These are phyloP conservation scores for Diplodia intermedia DNA, from an alignment of 2,329 filamentous ascomycete genomes.

Conservation along the genomic window DNA sequence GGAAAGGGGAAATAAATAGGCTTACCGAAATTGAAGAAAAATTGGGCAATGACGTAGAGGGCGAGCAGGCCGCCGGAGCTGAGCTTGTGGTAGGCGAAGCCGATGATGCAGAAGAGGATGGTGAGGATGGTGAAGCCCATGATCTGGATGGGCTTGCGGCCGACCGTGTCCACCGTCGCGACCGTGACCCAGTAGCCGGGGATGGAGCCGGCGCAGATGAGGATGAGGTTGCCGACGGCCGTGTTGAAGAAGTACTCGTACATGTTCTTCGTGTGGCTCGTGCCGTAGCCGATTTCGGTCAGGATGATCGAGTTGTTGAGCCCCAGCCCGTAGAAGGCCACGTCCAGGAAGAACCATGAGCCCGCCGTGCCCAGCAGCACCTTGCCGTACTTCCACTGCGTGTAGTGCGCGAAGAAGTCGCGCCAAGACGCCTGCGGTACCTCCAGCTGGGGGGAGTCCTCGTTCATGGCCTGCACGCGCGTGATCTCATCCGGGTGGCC, in stretches of 20 bases:
- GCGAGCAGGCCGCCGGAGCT: constrained; percentile 52
- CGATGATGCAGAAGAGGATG: constrained; percentile 57
- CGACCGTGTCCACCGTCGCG: constrained; percentile 73
- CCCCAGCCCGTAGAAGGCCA: constrained; percentile 63
- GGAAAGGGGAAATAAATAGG: constrained; percentile 32
- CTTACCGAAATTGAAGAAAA: constrained; percentile 62
- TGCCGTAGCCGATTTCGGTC: constrained; percentile 72
- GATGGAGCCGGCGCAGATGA: constrained; percentile 78
- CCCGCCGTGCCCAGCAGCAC: constrained; percentile 79
- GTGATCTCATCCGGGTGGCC: constrained; percentile 71
- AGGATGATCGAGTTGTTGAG: constrained; percentile 80
- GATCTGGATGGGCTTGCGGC: constrained; percentile 79
- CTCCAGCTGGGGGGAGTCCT: constrained; percentile 62
- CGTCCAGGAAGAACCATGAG: constrained; percentile 83
- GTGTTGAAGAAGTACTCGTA: constrained; percentile 77
- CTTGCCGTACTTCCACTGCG: constrained; percentile 72
- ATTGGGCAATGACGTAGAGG: constrained; percentile 57
- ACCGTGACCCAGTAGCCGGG: constrained; percentile 85
- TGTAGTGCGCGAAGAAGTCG: constrained; percentile 76
- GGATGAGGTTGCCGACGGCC: constrained; percentile 78
- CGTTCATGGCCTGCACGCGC: constrained; percentile 65
- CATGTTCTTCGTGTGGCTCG: constrained; percentile 60
- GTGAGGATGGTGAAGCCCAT: constrained; percentile 58
- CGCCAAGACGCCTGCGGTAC: constrained; percentile 73
- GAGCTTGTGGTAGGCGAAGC: constrained; percentile 56